Evolutionary conservation across 495 filamentous ascomycete species (phyloP), one percentile per base, ranked within the genome.

Genomic region (Cercophora scortea): DNA sequence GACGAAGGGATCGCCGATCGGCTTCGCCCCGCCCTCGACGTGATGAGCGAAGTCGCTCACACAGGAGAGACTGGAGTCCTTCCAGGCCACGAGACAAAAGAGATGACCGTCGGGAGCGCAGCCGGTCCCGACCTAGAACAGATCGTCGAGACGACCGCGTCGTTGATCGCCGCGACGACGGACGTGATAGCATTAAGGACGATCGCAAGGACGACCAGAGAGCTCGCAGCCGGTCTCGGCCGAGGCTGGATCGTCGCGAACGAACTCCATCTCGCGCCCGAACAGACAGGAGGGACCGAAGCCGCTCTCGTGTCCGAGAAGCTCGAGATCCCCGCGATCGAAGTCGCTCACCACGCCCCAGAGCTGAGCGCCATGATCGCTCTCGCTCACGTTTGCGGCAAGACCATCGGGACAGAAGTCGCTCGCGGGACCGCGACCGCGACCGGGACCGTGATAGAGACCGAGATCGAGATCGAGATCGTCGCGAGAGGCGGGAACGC

Each of bases 61-160:
- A 53, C 6, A 52, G 52, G 42, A 51, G 56, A 36, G 58, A 61
- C 2, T 43, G 60, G 10, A 62, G 64, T 40, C 54, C 57, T 25
- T 61, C 64, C 6, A 51, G 61, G 17, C 45, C 59, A 25, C 58
- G 59, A 3, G 60, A 57, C 43, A 49, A 54, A 42, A 43, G 57
- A 42, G 57, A 66, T 36, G 66, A 69, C 13, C 68, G 62, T 8
- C 66, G 63, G 55, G 73, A 74, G 6, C 66, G 65, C 12, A 75
- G 71, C 47, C 68, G 67, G 34, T 71, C 72, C 34, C 58, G 62
- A 32, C 50, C 53, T 11, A 64, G 66, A 49, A 43, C 56, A 9
- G 58, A 57, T 6, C 52, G 54, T 7, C 51, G 55, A 7, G 58
- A 62, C 40, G 56, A 59, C 16, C 62, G 64, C 3, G 52, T 57